Evolutionary conservation across 176 grass and related monocot species (phyloP), one percentile per base, ranked within the genome.

Genomic region (Raddia distichophylla): DNA sequence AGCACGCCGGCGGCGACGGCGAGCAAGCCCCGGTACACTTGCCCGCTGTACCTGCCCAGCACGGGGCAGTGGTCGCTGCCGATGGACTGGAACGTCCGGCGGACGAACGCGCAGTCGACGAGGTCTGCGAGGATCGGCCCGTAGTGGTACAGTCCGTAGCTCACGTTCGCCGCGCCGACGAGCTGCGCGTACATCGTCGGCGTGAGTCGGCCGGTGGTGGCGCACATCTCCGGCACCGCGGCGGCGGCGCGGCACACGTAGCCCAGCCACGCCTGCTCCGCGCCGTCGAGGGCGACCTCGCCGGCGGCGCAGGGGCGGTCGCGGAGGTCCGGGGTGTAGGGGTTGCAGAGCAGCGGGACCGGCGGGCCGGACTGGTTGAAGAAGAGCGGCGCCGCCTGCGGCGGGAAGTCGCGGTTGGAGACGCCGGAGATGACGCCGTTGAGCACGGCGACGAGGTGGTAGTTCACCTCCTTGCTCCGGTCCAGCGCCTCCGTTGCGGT

Each of bases 391-490:
- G 65, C 37, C n/a, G 17, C 32, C 22, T 54, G 15, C 4, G 78
- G 74, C 54, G 82, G 76, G 55, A 69, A 22, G 74, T 79, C 44
- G 66, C 35, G 46, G 60, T 91, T 91, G 67, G 86, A 68, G 0
- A 88, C 64, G 69, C 85, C 78, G 76, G 74, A 14, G 27, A 94
- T 87, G 5, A 64, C 88, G 19, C 16, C 68, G 75, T 94, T 94
- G 75, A 94, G 62, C 32, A 91, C 64, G 49, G 19, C 51, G 3
- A 94, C 88, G 15, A 94, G 82, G 22, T 80, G 83, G 75, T 71
- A 70, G 66, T 73, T 94, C 11, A 94, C 91, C 62, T 94, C 86
- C 84, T 86, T 91, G 84, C 91, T 73, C 82, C 73, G 79, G 61
- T 62, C 46, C 10, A 94, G 70, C 61, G 88, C 86, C 48, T 88